These are phyloP conservation scores for Clavaria fumosa DNA, from an alignment of 768 basidiomycete genomes.

Conservation along the genomic window DNA sequence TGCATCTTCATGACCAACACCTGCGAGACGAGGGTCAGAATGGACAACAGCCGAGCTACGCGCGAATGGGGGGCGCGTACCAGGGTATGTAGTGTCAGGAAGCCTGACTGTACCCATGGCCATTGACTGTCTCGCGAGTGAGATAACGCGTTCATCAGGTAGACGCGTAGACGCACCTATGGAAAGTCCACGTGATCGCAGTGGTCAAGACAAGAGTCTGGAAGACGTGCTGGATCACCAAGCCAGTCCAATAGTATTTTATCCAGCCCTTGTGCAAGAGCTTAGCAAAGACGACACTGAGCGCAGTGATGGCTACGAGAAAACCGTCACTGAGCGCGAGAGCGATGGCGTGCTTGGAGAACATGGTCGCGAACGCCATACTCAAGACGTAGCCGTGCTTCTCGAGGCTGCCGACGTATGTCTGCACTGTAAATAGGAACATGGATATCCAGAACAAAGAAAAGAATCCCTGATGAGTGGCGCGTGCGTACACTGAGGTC, in stretches of 20 bases:
- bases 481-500: neutral
- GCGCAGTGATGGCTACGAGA: constrained; percentile 57
- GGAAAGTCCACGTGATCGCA: constrained; percentile 83
- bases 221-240: constrained; percentile 63
- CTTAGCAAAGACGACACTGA: constrained; percentile 77
- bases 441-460: constrained; percentile 87
- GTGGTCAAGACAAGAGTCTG: constrained; percentile 61
- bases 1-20: constrained; percentile 95
- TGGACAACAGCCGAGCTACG: neutral
- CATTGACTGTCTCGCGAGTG: constrained; percentile 45
- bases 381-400: constrained; percentile 65
- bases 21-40: constrained; percentile 16
- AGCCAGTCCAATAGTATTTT: constrained; percentile 60
- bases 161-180: constrained; percentile 32
- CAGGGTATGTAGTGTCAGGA: constrained; percentile 73
- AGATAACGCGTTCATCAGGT: neutral
- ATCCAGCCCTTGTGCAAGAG: constrained; percentile 69
- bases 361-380: constrained; percentile 68
- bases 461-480: constrained; percentile 77
- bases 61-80: constrained; percentile 24
- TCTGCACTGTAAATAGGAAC: constrained; percentile 66
- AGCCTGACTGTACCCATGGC: constrained; percentile 97
- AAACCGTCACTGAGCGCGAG: constrained; percentile 76
- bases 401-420: constrained; percentile 65
- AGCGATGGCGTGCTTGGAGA: constrained; percentile 71